Evolutionary conservation across 768 basidiomycete genomes (phyloP), one percentile per base, ranked within the genome.

Genomic region (Kwoniella heveanensis): DNA sequence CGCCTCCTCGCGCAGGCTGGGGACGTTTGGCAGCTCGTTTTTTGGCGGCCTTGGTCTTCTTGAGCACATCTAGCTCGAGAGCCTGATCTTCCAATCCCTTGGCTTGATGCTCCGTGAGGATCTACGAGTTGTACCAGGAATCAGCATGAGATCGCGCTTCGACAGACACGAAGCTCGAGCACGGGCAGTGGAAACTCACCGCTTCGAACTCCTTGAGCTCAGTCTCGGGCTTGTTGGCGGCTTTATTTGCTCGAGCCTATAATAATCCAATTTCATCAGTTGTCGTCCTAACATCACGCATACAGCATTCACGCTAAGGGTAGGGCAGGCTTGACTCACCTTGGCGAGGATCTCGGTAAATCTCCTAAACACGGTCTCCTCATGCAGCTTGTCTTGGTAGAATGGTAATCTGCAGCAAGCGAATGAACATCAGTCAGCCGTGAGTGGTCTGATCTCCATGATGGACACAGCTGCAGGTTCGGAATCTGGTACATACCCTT

Each of bases 371-470:
- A 99, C 95, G 0, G 80, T 82, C 46, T 86, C 83, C 65, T 98
- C 94, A 80, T 95, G 91, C 44, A 99, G 82, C 81, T 99, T 99
- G 83, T 98, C 96, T 56, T 92, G 88, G 74, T 99, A 99, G 81
- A 88, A 90, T 50, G 88, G 91, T 25, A 99, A 79, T 87, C 82
- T 81, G 62, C 9, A 36, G 53, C n/a, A n/a, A n/a, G n/a, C n/a
- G n/a, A n/a, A n/a, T n/a, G n/a, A n/a, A n/a, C n/a, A n/a, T n/a
- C n/a, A n/a, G n/a, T n/a, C n/a, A n/a, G n/a, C n/a, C n/a, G n/a
- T n/a, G n/a, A n/a, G n/a, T 24, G 17, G 19, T 27, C 24, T 65
- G n/a, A 56, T n/a, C n/a, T n/a, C n/a, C n/a, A n/a, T n/a, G n/a
- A n/a, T n/a, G n/a, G n/a, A n/a, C n/a, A n/a, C n/a, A n/a, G n/a